These are phyloP conservation scores for Candida berthetii DNA, from an alignment of 805 yeast species.

Conservation along the genomic window DNA sequence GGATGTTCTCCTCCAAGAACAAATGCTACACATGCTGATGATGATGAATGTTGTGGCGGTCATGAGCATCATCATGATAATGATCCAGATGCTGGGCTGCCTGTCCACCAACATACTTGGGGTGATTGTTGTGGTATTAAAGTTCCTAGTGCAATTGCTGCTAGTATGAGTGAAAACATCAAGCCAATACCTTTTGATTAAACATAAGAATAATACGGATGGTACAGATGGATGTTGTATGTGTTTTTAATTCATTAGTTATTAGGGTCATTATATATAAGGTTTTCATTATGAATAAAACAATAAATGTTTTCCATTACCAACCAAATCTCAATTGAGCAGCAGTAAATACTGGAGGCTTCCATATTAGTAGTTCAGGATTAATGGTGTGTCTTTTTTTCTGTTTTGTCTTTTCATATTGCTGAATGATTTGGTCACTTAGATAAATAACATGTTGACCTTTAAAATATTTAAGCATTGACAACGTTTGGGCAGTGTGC, in stretches of 20 bases:
- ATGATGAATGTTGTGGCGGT: constrained; percentile 32
- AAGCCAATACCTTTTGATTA: constrained; percentile 66
- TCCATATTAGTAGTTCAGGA: constrained; percentile 74
- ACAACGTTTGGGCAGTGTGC: constrained; percentile 88
- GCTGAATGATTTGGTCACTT: constrained; percentile 74
- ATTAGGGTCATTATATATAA: neutral
- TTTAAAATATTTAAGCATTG: constrained; percentile 84
- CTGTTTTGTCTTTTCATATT: constrained; percentile 61
- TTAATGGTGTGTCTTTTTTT: constrained; percentile 75
- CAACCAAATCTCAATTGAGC: constrained; percentile 95
- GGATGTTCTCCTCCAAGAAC: constrained; percentile 43
- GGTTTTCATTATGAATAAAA: neutral
- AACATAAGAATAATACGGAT: constrained; percentile 4
- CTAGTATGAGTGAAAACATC: constrained; percentile 40
- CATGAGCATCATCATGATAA: constrained; percentile 23
- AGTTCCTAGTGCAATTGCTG: constrained; percentile 94
- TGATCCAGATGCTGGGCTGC: constrained; percentile 23
- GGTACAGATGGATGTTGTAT: neutral
- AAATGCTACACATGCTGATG: constrained; percentile 12
- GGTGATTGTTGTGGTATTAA: constrained; percentile 98
- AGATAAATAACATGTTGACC: constrained; percentile 90
- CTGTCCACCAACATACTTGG: constrained; percentile 56
- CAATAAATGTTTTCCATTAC: constrained; percentile 32
- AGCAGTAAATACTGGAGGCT: constrained; percentile 91
- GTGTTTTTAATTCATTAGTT: neutral